These are phyloP conservation scores for Penicillium soppii DNA, from an alignment of 495 filamentous ascomycete genomes.

Conservation along the genomic window DNA sequence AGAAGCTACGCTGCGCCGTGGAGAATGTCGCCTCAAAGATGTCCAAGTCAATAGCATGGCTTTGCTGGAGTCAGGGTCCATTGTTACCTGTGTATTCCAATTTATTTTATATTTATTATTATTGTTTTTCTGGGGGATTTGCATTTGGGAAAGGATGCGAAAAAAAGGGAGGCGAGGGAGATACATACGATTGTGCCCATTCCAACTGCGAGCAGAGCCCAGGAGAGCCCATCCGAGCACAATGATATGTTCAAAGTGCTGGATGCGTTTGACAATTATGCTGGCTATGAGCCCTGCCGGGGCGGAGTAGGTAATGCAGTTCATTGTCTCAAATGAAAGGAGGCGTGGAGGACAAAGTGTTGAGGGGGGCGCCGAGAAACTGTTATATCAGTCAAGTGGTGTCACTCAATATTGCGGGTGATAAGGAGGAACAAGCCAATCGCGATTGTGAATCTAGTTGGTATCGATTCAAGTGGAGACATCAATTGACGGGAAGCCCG, in stretches of 20 bases:
- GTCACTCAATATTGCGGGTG: not conserved
- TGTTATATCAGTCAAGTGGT: not conserved
- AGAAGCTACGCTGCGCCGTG: too few relatives aligned
- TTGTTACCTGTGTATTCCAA: not conserved
- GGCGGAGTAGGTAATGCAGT: slow-evolving; percentile 9
- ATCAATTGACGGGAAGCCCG: not conserved
- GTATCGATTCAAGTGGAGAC: not conserved
- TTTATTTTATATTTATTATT: not conserved
- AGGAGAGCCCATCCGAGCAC: slow-evolving; percentile 11
- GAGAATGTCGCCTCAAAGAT: too few relatives aligned
- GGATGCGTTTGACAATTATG: slow-evolving; percentile 10
- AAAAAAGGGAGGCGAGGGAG: not conserved
- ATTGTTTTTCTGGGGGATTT: not conserved
- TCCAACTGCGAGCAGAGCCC: slow-evolving; percentile 10
- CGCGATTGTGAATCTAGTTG: not conserved
- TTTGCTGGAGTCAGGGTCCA: not conserved
- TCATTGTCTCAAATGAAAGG: slow-evolving; percentile 14
- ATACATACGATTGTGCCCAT: slow-evolving; percentile 6
- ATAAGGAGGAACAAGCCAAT: not conserved
- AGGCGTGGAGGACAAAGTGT: slow-evolving; percentile 7
- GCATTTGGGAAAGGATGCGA: not conserved
- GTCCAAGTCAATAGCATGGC: too few relatives aligned
- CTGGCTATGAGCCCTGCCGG: slow-evolving; percentile 12
- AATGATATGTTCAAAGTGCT: slow-evolving; percentile 13
- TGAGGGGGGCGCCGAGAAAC: slow-evolving; percentile 12